Percentiles rank a stretch among this genome's conserved stretches.
These are phyloP conservation scores for Aspergillus bombycis DNA, from an alignment of 2,329 filamentous ascomycete species.

Conservation along the genomic window DNA sequence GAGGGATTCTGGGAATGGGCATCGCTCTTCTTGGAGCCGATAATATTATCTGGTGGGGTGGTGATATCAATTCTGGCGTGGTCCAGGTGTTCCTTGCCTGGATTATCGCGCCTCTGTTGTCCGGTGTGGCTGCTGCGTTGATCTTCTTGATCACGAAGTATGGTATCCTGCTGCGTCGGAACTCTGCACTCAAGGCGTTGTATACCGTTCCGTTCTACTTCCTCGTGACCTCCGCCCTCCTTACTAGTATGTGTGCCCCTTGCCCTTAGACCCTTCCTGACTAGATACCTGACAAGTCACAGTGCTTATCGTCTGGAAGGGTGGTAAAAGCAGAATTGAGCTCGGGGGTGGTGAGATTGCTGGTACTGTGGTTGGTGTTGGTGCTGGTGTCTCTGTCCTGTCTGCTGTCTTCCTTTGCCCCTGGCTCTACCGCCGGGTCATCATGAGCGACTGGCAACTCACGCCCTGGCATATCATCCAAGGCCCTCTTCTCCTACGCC, in stretches of 20 bases:
- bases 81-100: constrained; percentile 25
- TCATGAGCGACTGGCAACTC: constrained; percentile 20
- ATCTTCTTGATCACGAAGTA: constrained; percentile 24
- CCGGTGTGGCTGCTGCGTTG: constrained; percentile 17
- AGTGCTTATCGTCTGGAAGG: constrained; percentile 27
- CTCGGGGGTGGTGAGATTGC: constrained; percentile 14
- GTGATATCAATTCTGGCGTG: constrained; percentile 24
- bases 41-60: constrained; percentile 21
- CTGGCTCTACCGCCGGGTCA: constrained; percentile 19
- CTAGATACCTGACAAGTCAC: too few species aligned
- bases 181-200: constrained; percentile 16
- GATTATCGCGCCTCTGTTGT: constrained; percentile 21
- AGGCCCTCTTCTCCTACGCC: constrained; percentile 22
- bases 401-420: constrained; percentile 17
- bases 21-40: constrained; percentile 19
- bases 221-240: constrained; percentile 18
- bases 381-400: constrained; percentile 13
- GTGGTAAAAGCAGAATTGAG: constrained; percentile 17
- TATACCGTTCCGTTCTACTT: constrained; percentile 20
- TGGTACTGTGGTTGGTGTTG: constrained; percentile 18
- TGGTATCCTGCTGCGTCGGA: constrained; percentile 12
- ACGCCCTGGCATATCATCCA: constrained; percentile 15
- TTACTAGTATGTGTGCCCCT: constrained; percentile 14
- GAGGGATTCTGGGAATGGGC: constrained; percentile 23
- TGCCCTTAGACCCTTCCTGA: background rate